Conservation (phyloP, 331 rosid genomes). For the Rosa hybrid region DNA sequence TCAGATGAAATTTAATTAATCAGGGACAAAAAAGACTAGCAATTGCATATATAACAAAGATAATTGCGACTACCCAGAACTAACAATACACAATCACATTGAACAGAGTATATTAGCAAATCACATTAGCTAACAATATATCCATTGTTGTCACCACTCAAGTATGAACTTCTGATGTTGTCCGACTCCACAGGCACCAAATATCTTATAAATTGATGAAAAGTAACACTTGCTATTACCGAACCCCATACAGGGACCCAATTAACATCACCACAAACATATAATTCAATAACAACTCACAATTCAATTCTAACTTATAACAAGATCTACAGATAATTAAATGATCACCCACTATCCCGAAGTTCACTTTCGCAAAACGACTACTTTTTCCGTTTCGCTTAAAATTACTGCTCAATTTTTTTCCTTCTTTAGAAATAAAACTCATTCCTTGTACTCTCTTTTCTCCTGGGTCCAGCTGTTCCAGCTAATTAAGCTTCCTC, state of each 20-base stretch:
- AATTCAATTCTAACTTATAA: background rate
- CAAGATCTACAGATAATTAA: background rate
- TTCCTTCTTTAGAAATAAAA: conserved; percentile 3
- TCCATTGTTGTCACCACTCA: background rate
- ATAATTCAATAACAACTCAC: background rate
- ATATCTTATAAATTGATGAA: background rate
- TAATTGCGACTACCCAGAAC: background rate
- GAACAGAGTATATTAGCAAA: background rate
- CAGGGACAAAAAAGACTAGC: conserved; percentile 12
- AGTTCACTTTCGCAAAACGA: background rate
- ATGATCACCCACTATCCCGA: background rate
- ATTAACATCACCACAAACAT: background rate
- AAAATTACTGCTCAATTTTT: background rate
- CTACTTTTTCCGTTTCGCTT: background rate
- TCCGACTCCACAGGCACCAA: background rate
- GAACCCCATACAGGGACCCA: background rate
- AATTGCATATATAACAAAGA: background rate
- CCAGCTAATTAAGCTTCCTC: background rate
- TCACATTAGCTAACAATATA: background rate
- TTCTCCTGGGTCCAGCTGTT: background rate
- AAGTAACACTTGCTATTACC: background rate
- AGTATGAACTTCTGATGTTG: background rate
- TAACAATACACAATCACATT: background rate
- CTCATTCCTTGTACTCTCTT: background rate
- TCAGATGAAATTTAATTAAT: background rate